Conservation (phyloP, 768 basidiomycete species). For the Mrakia gelida region DNA sequence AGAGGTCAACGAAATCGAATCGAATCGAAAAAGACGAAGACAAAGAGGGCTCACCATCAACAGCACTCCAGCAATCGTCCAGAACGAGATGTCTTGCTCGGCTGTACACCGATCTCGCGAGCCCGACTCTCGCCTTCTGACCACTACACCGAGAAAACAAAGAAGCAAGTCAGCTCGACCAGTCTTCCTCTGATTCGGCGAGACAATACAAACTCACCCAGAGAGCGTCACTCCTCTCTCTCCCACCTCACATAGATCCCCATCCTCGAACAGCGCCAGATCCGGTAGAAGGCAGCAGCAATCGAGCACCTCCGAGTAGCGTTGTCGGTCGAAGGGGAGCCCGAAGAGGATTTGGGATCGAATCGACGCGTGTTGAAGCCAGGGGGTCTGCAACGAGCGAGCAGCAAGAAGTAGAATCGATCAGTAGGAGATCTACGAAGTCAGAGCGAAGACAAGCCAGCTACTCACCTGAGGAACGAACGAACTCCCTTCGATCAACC, state of each 20-base stretch:
- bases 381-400: conserved; percentile 75
- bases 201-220: conserved; percentile 29
- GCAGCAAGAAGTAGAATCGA: conserved; percentile 34
- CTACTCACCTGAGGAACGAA: conserved; percentile 24
- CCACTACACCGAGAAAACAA: conserved; percentile 25
- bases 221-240: conserved; percentile 40
- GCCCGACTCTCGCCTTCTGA: conserved; percentile 41
- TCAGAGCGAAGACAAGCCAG: background rate
- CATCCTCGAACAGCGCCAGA: conserved; percentile 38
- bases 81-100: conserved; percentile 40
- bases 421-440: background rate
- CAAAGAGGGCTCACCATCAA: conserved; percentile 39
- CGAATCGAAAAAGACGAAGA: background rate
- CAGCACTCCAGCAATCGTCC: conserved; percentile 42
- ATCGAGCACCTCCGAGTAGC: conserved; percentile 39
- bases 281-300: conserved; percentile 40
- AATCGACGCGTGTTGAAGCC: conserved; percentile 38
- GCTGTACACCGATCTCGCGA: conserved; percentile 44
- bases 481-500: background rate
- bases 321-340: conserved; percentile 38
- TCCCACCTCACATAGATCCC: conserved; percentile 43
- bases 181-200: background rate
- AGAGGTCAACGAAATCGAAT: background rate
- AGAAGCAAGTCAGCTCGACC: conserved; percentile 3
- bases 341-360: conserved; percentile 42